Evolutionary conservation across 1,284 basidiomycete species (phyloP).

Genomic region (Ceratobasidium theobromae): DNA sequence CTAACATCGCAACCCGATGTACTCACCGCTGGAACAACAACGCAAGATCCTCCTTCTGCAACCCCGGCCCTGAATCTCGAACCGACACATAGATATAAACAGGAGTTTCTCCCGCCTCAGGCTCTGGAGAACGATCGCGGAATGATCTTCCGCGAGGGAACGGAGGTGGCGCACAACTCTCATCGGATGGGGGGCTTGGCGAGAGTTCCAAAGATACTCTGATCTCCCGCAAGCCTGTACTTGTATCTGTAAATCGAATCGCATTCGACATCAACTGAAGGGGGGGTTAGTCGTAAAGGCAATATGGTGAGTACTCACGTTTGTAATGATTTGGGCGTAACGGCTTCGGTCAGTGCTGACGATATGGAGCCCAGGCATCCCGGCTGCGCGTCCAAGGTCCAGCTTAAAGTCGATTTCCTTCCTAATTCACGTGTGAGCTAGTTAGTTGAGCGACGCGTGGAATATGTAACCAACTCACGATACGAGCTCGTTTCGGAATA

Average conservation of each 20-base stretch:
- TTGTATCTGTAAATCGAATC: slow-evolving; percentile 36
- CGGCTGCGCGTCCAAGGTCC: slow-evolving; percentile 37
- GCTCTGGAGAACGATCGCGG: neutral
- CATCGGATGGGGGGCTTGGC: slow-evolving; percentile 33
- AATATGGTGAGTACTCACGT: slow-evolving; percentile 36
- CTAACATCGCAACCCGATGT: neutral
- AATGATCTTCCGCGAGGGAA: neutral
- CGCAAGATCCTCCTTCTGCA: slow-evolving; percentile 39
- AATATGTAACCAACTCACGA: too few relatives aligned
- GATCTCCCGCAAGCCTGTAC: slow-evolving; percentile 36
- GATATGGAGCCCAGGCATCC: slow-evolving; percentile 32
- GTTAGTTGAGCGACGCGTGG: too few relatives aligned
- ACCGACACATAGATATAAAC: slow-evolving; percentile 40
- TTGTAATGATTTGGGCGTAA: slow-evolving; percentile 40
- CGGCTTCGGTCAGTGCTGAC: slow-evolving; percentile 39
- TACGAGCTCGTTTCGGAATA: slow-evolving; percentile 47
- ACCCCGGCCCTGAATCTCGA: slow-evolving; percentile 40
- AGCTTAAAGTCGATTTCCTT: slow-evolving; percentile 39
- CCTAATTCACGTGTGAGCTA: slow-evolving; percentile 35
- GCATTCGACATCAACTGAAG: slow-evolving; percentile 25
- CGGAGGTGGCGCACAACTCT: slow-evolving; percentile 8
- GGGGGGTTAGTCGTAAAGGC: neutral
- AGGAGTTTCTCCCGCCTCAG: neutral
- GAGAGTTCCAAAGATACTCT: slow-evolving; percentile 39
- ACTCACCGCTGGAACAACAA: slow-evolving; percentile 38